Conservation (phyloP, 2,329 filamentous ascomycete species). For the Venturia aucupariae region DNA sequence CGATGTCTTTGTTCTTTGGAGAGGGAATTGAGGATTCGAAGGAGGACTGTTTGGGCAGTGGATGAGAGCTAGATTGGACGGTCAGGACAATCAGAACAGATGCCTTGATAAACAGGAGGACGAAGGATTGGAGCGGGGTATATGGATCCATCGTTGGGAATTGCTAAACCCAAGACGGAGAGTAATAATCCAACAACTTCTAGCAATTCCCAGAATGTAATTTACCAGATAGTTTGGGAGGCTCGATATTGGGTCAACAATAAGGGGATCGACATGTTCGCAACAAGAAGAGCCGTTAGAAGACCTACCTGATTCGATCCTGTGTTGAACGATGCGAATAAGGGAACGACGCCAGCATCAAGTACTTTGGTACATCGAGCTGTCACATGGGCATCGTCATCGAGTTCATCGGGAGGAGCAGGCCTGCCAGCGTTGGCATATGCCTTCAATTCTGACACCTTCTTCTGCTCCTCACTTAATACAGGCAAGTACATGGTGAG, state of each 20-base stretch:
- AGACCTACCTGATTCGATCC: constrained; percentile 6
- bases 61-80: constrained; percentile 46
- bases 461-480: constrained; percentile 83
- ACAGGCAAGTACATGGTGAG: constrained; percentile 70
- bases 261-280: not conserved
- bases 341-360: constrained; percentile 64
- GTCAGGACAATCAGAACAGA: not conserved
- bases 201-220: too few species aligned
- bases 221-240: too few species aligned
- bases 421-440: constrained; percentile 78
- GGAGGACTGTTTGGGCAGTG: constrained; percentile 57
- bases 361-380: constrained; percentile 70
- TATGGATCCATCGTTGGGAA: not conserved
- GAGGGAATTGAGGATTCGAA: constrained; percentile 69
- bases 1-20: constrained; percentile 65
- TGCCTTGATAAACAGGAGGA: not conserved
- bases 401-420: constrained; percentile 53
- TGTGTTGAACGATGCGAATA: constrained; percentile 67
- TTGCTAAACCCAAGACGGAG: not conserved
- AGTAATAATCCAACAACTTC: not conserved
- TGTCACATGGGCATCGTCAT: constrained; percentile 66
- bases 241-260: too few species aligned
- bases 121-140: not conserved
- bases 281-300: not conserved
- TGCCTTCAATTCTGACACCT: constrained; percentile 82